Evolutionary conservation across 179 eudicot genomes (phyloP).

Genomic region (Beta lomatogona): DNA sequence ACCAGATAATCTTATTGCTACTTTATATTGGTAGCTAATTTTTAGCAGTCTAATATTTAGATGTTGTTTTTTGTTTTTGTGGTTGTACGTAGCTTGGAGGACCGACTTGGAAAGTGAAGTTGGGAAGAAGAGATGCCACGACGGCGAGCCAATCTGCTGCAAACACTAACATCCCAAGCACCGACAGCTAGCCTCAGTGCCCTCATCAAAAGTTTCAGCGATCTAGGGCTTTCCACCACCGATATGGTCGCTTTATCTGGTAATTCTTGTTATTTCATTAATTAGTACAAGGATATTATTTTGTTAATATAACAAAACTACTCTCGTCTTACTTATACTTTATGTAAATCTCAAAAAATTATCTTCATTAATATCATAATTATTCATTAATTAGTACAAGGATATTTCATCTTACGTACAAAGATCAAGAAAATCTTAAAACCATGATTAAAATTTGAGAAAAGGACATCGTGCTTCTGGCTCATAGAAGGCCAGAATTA

Average conservation of each 20-base stretch:
- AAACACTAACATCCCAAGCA: slow-evolving; percentile 64
- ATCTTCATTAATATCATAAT: no score
- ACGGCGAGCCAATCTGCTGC: slow-evolving; percentile 74
- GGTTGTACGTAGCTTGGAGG: slow-evolving; percentile 67
- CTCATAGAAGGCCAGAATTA: no score
- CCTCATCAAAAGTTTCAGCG: slow-evolving; percentile 58
- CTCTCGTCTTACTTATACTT: no score
- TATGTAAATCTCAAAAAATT: no score
- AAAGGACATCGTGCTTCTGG: no score
- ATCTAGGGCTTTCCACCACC: slow-evolving; percentile 62
- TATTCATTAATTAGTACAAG: no score
- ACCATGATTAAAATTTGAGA: no score
- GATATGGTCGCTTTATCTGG: slow-evolving; percentile 84
- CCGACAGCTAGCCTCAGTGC: slow-evolving; percentile 57
- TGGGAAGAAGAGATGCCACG: slow-evolving; percentile 82
- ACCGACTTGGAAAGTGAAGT: slow-evolving; percentile 66
- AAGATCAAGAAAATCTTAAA: no score
- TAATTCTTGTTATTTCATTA: slow-evolving; percentile 11
- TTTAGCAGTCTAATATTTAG: no score
- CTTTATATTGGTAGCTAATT: not conserved
- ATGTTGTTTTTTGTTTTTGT: not conserved
- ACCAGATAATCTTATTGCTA: not conserved
- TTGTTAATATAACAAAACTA: no score
- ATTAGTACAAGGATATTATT: no score
- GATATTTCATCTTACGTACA: no score